phyloP scores from a whole-genome alignment of 805 yeast species.

The Kregervanrija fluxuum region DNA sequence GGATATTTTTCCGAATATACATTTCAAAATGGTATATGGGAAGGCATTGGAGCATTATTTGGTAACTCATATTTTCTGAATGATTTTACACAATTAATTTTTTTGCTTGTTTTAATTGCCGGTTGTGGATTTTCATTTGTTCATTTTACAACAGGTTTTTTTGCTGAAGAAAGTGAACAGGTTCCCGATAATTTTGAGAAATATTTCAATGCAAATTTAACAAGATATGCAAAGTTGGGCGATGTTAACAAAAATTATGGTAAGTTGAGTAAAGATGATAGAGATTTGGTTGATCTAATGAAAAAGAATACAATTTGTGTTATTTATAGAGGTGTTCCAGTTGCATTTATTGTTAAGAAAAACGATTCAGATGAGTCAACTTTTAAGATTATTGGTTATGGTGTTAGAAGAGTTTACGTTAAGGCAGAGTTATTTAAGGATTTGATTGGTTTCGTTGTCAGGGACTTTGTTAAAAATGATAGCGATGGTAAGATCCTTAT shows the following conservation, averaged over 20 bases:
- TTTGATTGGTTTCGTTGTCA: slow-evolving; percentile 29
- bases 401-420: slow-evolving; percentile 61
- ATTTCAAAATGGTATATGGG: slow-evolving; percentile 10
- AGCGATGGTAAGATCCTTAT: slow-evolving; percentile 33
- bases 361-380: slow-evolving; percentile 16
- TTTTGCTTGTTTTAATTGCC: slow-evolving; percentile 32
- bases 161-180: slow-evolving; percentile 34
- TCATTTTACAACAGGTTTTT: slow-evolving; percentile 39
- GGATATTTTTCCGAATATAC: slow-evolving; percentile 19
- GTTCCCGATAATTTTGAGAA: slow-evolving; percentile 29
- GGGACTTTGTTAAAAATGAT: slow-evolving; percentile 19
- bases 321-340: slow-evolving; percentile 62
- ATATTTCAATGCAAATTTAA: slow-evolving; percentile 47
- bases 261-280: slow-evolving; percentile 14
- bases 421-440: slow-evolving; percentile 59
- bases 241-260: slow-evolving; percentile 7
- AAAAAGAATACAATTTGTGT: slow-evolving; percentile 46
- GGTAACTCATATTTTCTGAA: slow-evolving; percentile 17
- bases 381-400: slow-evolving; percentile 48
- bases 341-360: slow-evolving; percentile 49
- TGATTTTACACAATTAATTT: slow-evolving; percentile 27
- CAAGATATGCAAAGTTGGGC: slow-evolving; percentile 28
- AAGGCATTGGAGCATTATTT: slow-evolving; percentile 12
- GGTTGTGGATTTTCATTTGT: slow-evolving; percentile 34
- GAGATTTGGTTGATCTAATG: slow-evolving; percentile 18